Conservation (phyloP, 2,329 filamentous ascomycete genomes). For the Colletotrichum viniferum region DNA sequence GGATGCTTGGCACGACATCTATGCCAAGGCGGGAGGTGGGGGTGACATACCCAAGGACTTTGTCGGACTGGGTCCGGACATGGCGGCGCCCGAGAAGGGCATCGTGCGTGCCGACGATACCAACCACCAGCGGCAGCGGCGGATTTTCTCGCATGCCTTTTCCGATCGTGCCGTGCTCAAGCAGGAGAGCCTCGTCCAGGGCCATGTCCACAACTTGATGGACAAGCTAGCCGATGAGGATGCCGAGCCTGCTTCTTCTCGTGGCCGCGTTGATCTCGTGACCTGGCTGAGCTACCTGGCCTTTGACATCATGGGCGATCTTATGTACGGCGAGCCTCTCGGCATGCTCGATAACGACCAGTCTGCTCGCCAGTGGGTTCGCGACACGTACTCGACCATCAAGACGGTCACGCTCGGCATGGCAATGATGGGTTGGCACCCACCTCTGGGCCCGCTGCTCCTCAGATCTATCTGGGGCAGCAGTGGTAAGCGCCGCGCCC, state of each 20-base stretch:
- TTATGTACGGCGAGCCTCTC: constrained; percentile 34
- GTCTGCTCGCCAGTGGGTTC: constrained; percentile 30
- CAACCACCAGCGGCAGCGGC: constrained; percentile 20
- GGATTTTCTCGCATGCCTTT: constrained; percentile 33
- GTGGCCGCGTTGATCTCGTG: constrained; percentile 26
- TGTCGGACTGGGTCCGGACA: constrained; percentile 34
- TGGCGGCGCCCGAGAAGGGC: constrained; percentile 27
- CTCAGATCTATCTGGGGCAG: constrained; percentile 7
- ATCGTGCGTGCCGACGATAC: constrained; percentile 15
- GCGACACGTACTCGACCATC: constrained; percentile 25
- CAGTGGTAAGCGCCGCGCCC: constrained; percentile 1
- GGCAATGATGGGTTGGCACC: constrained; percentile 13
- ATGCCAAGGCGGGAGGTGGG: constrained; percentile 12
- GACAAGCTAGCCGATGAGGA: constrained; percentile 6
- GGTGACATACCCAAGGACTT: constrained; percentile 27
- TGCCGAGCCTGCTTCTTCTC: not conserved
- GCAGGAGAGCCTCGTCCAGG: constrained; percentile 32
- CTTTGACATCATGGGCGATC: constrained; percentile 35
- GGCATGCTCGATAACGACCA: constrained; percentile 27
- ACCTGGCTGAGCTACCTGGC: constrained; percentile 27
- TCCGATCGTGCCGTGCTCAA: constrained; percentile 30
- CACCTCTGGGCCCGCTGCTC: constrained; percentile 1
- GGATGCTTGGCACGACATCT: constrained; percentile 23
- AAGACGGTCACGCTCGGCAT: constrained; percentile 20
- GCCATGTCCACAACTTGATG: constrained; percentile 23